Conservation (phyloP, 1,139 yeast genomes). For the Kluyveromyces sp. region DNA sequence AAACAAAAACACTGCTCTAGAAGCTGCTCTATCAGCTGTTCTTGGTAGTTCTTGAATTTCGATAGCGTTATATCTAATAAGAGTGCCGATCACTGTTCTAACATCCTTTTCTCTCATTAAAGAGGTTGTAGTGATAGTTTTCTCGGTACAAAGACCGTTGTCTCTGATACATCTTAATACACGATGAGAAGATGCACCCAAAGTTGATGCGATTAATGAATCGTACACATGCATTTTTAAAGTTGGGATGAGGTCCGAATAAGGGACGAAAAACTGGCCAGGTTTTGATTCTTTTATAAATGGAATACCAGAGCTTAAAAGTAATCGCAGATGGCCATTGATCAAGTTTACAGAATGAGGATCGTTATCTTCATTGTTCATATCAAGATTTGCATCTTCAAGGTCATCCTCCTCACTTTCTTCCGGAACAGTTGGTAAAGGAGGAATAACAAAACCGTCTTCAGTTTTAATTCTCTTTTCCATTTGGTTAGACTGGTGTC, state of each 20-base stretch:
- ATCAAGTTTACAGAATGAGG: slow-evolving; percentile 30
- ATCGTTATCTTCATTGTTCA: slow-evolving; percentile 23
- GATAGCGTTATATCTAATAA: slow-evolving; percentile 50
- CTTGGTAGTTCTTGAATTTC: slow-evolving; percentile 90
- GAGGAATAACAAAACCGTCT: slow-evolving; percentile 28
- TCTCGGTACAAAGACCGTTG: slow-evolving; percentile 73
- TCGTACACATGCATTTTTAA: slow-evolving; percentile 56
- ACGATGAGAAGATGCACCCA: slow-evolving; percentile 53
- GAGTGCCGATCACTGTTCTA: slow-evolving; percentile 51
- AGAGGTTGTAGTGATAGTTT: slow-evolving; percentile 67
- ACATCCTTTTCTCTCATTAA: slow-evolving; percentile 71
- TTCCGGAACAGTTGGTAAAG: slow-evolving; percentile 15
- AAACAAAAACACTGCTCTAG: slow-evolving; percentile 77
- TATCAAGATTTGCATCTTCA: slow-evolving; percentile 21
- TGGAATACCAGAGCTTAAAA: slow-evolving; percentile 38
- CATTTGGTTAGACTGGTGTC: slow-evolving; percentile 14
- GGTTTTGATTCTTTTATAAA: slow-evolving; percentile 41
- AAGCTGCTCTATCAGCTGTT: slow-evolving; percentile 86
- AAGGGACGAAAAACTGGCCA: slow-evolving; percentile 41
- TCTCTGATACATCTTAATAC: slow-evolving; percentile 61
- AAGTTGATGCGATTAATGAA: slow-evolving; percentile 47
- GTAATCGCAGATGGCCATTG: slow-evolving; percentile 43
- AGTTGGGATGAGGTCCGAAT: slow-evolving; percentile 34
- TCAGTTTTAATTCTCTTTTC: slow-evolving; percentile 40
- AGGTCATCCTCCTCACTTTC: slow-evolving; percentile 16